A percentile compares a stretch with the other conserved stretches of the same genome.
These are phyloP conservation scores for Orobanche coerulescens DNA, from an alignment of 257 asterid species.

Conservation along the genomic window DNA sequence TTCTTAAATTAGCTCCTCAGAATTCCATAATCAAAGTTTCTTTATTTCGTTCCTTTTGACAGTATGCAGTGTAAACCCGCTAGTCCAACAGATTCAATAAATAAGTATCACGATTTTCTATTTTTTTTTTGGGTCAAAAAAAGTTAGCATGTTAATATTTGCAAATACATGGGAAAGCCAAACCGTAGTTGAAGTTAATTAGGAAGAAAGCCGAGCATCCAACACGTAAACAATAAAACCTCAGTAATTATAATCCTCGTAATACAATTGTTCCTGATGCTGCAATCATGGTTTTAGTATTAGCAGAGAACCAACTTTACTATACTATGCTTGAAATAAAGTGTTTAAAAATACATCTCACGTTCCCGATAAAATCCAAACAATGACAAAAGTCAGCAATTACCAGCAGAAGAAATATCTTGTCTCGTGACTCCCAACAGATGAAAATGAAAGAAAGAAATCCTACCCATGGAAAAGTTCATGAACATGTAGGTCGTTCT, in stretches of 20 bases:
- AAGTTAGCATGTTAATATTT: neutral
- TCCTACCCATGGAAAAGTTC: slow-evolving; percentile 77
- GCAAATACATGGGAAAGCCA: neutral
- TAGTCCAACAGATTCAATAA: neutral
- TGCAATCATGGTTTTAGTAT: neutral
- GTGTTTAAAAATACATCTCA: too few relatives aligned
- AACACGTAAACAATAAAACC: neutral
- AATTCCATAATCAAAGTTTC: neutral
- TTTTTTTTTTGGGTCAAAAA: too few relatives aligned
- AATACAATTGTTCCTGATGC: neutral
- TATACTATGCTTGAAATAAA: neutral
- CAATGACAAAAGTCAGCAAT: neutral
- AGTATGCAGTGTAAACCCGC: neutral
- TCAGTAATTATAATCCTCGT: neutral
- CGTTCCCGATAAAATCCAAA: too few relatives aligned
- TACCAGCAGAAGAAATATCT: slow-evolving; percentile 4
- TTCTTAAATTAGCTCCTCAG: neutral
- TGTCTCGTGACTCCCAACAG: neutral
- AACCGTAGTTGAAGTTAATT: neutral
- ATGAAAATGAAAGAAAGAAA: slow-evolving; percentile 11
- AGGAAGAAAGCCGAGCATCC: neutral
- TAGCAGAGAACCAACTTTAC: neutral
- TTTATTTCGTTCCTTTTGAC: neutral
- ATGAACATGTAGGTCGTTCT: slow-evolving; percentile 71
- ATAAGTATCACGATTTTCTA: too few relatives aligned